phyloP scores from a whole-genome alignment of 352 stramenopile genomes.

The Phytophthora quininea region DNA sequence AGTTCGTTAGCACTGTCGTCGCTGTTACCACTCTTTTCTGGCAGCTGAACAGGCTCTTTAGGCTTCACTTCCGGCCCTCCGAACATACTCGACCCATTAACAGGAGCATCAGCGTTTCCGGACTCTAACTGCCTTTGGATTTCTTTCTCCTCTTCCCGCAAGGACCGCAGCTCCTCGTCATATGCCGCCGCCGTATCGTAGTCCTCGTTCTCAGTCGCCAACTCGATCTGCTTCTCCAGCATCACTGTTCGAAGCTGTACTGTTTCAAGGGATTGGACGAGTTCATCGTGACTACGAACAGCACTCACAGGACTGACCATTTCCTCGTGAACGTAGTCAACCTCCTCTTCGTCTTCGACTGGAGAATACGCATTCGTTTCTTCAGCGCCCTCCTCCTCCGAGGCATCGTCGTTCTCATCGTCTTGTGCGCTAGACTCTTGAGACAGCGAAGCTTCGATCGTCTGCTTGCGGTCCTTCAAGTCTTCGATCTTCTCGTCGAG shows the following conservation, averaged over 20 bases:
- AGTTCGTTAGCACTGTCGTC: slow-evolving; percentile 18
- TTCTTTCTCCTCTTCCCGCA: slow-evolving; percentile 55
- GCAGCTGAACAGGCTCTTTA: slow-evolving; percentile 5
- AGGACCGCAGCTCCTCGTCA: slow-evolving; percentile 68
- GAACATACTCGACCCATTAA: slow-evolving; percentile 31
- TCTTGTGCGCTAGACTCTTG: slow-evolving; percentile 13
- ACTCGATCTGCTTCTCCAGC: slow-evolving; percentile 69
- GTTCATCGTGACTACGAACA: slow-evolving; percentile 34
- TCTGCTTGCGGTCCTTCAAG: slow-evolving; percentile 57
- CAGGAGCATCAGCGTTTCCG: background rate
- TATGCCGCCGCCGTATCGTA: slow-evolving; percentile 64
- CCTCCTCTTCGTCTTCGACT: slow-evolving; percentile 28
- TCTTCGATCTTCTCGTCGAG: slow-evolving; percentile 77
- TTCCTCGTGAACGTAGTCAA: slow-evolving; percentile 38
- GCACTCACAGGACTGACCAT: slow-evolving; percentile 44
- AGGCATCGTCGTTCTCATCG: slow-evolving; percentile 17
- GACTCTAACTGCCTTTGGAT: slow-evolving; percentile 36
- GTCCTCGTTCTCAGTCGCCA: slow-evolving; percentile 72
- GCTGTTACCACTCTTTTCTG: slow-evolving; percentile 1
- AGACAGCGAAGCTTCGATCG: slow-evolving; percentile 40
- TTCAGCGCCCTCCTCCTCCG: slow-evolving; percentile 14
- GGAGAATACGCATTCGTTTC: slow-evolving; percentile 27
- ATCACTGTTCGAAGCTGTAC: slow-evolving; percentile 56
- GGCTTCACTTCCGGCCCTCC: slow-evolving; percentile 34
- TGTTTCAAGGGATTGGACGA: slow-evolving; percentile 48